Evolutionary conservation across 202 grass and related monocot species (phyloP).

Genomic region (Panicum hallii): DNA sequence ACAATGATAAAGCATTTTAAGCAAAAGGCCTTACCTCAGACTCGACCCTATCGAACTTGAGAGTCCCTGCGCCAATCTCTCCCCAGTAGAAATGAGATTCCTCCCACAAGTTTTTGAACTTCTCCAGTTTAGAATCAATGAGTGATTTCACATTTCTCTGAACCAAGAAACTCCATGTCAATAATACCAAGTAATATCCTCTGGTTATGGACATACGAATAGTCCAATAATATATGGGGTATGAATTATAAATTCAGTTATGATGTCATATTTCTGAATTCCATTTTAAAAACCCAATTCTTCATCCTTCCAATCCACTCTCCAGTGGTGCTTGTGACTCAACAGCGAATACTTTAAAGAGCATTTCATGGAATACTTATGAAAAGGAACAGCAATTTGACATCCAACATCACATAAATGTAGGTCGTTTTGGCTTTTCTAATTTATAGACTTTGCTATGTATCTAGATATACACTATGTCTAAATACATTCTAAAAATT

Average conservation of each 20-base stretch:
- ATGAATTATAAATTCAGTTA: background rate
- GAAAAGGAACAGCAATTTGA: conserved; percentile 1
- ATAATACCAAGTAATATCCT: conserved; percentile 19
- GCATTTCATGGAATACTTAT: background rate
- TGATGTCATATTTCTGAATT: background rate
- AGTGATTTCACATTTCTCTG: conserved; percentile 85
- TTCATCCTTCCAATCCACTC: background rate
- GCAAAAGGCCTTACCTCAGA: conserved; percentile 61
- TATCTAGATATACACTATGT: too few relatives aligned
- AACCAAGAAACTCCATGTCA: conserved; percentile 30
- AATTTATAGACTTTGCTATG: too few relatives aligned
- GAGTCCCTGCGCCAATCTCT: conserved; percentile 76
- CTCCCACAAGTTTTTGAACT: conserved; percentile 95
- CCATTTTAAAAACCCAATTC: background rate
- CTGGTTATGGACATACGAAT: conserved; percentile 1
- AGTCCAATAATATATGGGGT: background rate
- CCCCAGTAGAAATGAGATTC: conserved; percentile 77
- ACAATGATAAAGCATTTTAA: conserved; percentile 27
- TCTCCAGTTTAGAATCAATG: conserved; percentile 87
- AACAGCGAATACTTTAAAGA: background rate
- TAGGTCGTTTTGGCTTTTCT: too few relatives aligned
- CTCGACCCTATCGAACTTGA: conserved; percentile 78
- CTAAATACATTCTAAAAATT: too few relatives aligned
- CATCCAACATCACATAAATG: background rate
- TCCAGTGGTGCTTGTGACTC: background rate